Evolutionary conservation across 164 flowering plant species (phyloP).

Genomic region (Umbilicus rupestris): DNA sequence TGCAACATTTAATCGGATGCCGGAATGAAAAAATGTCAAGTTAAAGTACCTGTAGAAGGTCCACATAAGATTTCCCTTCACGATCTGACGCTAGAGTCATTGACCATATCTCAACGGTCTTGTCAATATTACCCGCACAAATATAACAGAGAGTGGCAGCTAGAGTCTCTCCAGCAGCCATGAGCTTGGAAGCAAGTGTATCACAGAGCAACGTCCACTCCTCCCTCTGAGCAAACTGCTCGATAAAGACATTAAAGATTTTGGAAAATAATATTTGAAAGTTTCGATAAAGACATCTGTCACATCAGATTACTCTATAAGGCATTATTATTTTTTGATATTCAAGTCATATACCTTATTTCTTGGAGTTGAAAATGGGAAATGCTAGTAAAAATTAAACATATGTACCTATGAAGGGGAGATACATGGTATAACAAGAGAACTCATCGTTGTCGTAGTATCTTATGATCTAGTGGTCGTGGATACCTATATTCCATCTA

Average conservation of each 20-base stretch:
- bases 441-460: not conserved
- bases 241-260: not conserved
- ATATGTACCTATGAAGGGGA: not conserved
- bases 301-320: not conserved
- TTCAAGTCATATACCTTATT: not conserved
- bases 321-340: not conserved
- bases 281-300: not conserved
- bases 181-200: conserved; percentile 74
- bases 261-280: not conserved
- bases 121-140: conserved; percentile 37
- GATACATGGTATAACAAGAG: not conserved
- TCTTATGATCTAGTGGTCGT: not conserved
- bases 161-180: conserved; percentile 59
- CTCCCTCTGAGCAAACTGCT: conserved; percentile 76
- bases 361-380: not conserved
- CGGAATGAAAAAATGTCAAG: not conserved
- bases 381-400: not conserved
- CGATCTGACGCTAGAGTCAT: conserved; percentile 37
- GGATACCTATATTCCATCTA: not conserved
- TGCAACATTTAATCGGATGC: not conserved
- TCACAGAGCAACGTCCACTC: conserved; percentile 47
- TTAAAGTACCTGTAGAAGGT: conserved; percentile 72
- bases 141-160: conserved; percentile 93
- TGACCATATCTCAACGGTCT: conserved; percentile 92
- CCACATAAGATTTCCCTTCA: conserved; percentile 69